Base-by-base conservation (phyloP, 176 grass and related monocot genomes). In the Triticum turgidum region DNA sequence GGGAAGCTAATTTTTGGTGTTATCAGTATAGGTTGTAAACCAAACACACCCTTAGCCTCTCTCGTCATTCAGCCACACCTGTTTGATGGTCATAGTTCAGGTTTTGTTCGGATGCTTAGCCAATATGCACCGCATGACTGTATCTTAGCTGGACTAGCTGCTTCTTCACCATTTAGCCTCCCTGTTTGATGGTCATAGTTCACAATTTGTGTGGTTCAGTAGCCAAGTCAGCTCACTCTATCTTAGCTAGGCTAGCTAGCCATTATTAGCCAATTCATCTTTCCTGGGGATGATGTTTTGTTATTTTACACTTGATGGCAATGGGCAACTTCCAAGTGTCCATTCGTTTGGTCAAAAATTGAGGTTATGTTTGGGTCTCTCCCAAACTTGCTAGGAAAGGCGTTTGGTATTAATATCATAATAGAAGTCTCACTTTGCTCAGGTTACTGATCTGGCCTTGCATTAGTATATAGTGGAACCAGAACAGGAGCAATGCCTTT, bases 241-340 rank as follows among this genome's bases (percentile, higher is more conserved):
- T 76, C 73, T 76, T 76, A 54, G 73, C 44, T 54, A 76, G 13
- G 44, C 73, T 75, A 75, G 44, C 27, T 76, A 29, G 29, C 17
- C 45, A 33, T 6, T 54, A 20, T 33, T 76, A 54, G 45, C 47
- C 2, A 56, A 76, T 27, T 52, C 73, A 54, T 54, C 14, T 45
- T 76, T 17, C 5, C 17, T 4, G 2, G 47, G 73, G 45, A 47
- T 76, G 8, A 54, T 30, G 27, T 54, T 76, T 56, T 54, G 14
- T 32, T 76, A 33, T 54, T 54, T 32, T 54, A 76, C 24, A 27
- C 51, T 54, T 49, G 14, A 52, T 54, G 73, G 14, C 45, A 52
- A 11, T 20, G 29, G 44, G 15, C 47, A 76, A 76, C 73, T 76
- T 76, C 15, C 27, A 54, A 76, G 27, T 54, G 3, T 9, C 44